Percentiles rank a stretch among this genome's conserved stretches.
These are phyloP conservation scores for Jasminum sambac DNA, from an alignment of 257 asterid genomes.

Conservation along the genomic window DNA sequence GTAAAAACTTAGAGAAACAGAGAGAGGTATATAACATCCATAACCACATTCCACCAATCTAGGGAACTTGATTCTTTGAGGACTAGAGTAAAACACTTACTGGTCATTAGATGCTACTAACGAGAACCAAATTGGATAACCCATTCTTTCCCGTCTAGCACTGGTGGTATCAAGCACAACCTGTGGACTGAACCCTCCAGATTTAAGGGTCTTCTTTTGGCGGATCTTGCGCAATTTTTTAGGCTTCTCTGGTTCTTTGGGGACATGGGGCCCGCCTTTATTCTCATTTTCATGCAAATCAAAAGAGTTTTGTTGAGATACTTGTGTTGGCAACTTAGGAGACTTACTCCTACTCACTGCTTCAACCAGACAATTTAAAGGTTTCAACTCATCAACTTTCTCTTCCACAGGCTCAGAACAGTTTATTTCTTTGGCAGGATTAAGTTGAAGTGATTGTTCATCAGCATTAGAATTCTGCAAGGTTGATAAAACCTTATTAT, in stretches of 20 bases:
- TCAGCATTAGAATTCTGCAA: constrained; percentile 55
- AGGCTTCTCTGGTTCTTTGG: constrained; percentile 57
- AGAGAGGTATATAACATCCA: constrained; percentile 13
- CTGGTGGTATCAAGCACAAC: constrained; percentile 57
- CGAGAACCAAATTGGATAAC: constrained; percentile 83
- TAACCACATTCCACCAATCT: constrained; percentile 16
- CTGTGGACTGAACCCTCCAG: constrained; percentile 55
- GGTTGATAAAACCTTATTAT: constrained; percentile 22
- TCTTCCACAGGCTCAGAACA: constrained; percentile 47
- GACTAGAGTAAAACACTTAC: constrained; percentile 50
- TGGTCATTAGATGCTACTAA: constrained; percentile 62
- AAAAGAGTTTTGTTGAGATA: constrained; percentile 50
- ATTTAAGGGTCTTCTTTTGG: constrained; percentile 45
- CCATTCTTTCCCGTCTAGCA: constrained; percentile 47
- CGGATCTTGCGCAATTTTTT: constrained; percentile 50
- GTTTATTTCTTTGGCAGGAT: constrained; percentile 49
- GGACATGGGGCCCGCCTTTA: constrained; percentile 30
- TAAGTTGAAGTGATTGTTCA: constrained; percentile 47
- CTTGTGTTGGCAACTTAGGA: constrained; percentile 47
- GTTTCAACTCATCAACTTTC: constrained; percentile 68
- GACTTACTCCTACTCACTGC: constrained; percentile 76
- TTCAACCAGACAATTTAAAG: constrained; percentile 77
- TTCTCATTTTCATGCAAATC: constrained; percentile 50
- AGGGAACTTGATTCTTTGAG: constrained; percentile 14
- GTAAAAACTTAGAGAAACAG: constrained; percentile 31